Conservation (phyloP, 2,329 filamentous ascomycete species). For the Colletotrichum sp. region DNA sequence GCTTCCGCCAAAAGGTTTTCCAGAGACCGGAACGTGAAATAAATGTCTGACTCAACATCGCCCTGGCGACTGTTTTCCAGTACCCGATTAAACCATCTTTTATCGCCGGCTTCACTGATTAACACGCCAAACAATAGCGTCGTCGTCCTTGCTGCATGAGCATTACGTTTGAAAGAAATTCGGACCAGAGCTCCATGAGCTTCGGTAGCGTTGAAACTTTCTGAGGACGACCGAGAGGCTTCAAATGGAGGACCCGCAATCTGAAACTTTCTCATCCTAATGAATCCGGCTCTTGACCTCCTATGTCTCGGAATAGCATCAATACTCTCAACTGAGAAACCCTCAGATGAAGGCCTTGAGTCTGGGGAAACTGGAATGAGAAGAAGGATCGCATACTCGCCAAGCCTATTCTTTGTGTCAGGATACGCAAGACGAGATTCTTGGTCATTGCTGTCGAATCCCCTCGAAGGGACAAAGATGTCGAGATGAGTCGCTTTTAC, state of each 20-base stretch:
- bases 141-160: neutral
- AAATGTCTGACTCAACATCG: fast-evolving
- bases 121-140: neutral
- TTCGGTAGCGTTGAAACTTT: neutral
- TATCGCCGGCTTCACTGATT: neutral
- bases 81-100: neutral
- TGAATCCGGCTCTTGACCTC: neutral
- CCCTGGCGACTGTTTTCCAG: fast-evolving
- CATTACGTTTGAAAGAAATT: neutral
- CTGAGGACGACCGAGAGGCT: neutral
- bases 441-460: neutral
- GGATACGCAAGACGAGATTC: neutral
- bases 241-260: neutral
- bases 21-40: neutral
- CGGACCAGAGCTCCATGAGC: neutral
- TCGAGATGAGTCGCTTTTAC: neutral
- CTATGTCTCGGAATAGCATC: slow-evolving; percentile 4
- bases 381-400: slow-evolving; percentile 2
- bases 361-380: neutral
- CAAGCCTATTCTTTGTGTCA: neutral
- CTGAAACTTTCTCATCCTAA: neutral
- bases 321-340: neutral
- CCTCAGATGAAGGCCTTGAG: fast-evolving
- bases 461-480: slow-evolving; percentile 10
- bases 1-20: neutral